A percentile compares a stretch with the other conserved stretches of the same genome.
These are phyloP conservation scores for Solanum bulbocastanum DNA, from an alignment of 257 asterid genomes.

Conservation along the genomic window DNA sequence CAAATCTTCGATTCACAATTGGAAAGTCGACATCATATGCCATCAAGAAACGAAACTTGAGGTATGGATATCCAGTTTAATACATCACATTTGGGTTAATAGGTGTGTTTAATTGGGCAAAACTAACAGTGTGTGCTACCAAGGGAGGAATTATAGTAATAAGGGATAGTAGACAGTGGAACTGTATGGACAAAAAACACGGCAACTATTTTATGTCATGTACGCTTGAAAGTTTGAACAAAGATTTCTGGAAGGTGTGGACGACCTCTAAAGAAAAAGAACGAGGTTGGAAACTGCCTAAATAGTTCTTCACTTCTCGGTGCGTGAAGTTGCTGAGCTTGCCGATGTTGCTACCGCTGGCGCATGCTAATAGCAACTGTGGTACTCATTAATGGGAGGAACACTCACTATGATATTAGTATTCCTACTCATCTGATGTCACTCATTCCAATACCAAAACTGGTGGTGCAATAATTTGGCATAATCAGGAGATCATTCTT, in stretches of 20 bases:
- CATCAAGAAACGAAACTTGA: too few species aligned
- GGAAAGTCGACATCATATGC: too few species aligned
- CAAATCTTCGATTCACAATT: too few species aligned
- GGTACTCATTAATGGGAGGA: background rate
- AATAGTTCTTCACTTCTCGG: background rate
- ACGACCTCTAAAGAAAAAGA: background rate
- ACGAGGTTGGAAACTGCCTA: background rate
- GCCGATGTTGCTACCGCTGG: background rate
- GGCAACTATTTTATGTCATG: too few species aligned
- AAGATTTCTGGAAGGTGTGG: background rate
- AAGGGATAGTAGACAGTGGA: background rate
- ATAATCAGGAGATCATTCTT: background rate
- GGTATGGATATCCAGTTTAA: too few species aligned
- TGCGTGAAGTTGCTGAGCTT: background rate
- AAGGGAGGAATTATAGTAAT: too few species aligned
- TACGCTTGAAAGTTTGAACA: background rate
- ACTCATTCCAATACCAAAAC: background rate
- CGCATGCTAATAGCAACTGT: background rate
- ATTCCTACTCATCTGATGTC: background rate
- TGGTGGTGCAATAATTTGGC: background rate
- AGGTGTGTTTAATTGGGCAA: too few species aligned
- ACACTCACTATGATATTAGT: background rate
- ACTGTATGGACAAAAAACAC: too few species aligned
- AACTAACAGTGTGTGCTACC: too few species aligned
- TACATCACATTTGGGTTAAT: too few species aligned